Evolutionary conservation across 768 basidiomycete genomes (phyloP), one percentile per base, ranked within the genome.

Genomic region (Antrodiella citrinella): DNA sequence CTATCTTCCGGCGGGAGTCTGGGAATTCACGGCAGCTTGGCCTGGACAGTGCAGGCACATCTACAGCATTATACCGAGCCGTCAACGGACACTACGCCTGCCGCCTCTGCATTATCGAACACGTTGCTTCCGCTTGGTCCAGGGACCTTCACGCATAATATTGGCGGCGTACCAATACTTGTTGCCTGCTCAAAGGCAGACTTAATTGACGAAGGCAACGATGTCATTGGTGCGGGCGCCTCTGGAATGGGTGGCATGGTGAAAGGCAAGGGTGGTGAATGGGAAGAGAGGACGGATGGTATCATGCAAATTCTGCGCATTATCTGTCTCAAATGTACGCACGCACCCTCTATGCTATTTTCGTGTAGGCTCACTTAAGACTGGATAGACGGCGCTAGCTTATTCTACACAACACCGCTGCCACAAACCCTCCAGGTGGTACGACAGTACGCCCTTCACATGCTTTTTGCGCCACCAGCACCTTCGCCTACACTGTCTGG

Each of bases 201-300:
- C 65, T 64, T 91, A 53, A 94, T 97, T 52, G 92, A 97, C 63
- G 89, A 90, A 44, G 77, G 78, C 4, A 76, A 74, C 57, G 86
- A 88, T 58, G 73, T 83, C 50, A 80, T 77, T 15, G 82, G 81
- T 4, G 70, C 71, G 0, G 91, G 91, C 35, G 71, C 84, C 1
- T 78, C 86, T 0, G 88, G 87, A 0, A 91, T 91, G 82, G 87
- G 89, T 20, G 84, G 84, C 12, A 88, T 91, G 86, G 85, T 91
- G 3, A 92, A 91, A 66, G 89, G 89, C 2, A 92, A 91, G 63
- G 90, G 91, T 1, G 86, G 82, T 9, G 87, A 90, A 59, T 91
- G 89, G 89, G 96, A 99, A 66, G 96, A 99, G 66, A 74, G 86
- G 59, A 94, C 92, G 39, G 96, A 99, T 62, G 86, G 87, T 38